Evolutionary conservation across 2,329 filamentous ascomycete species (phyloP), one percentile per base, ranked within the genome.

Genomic region (Harringtonia aguacate): DNA sequence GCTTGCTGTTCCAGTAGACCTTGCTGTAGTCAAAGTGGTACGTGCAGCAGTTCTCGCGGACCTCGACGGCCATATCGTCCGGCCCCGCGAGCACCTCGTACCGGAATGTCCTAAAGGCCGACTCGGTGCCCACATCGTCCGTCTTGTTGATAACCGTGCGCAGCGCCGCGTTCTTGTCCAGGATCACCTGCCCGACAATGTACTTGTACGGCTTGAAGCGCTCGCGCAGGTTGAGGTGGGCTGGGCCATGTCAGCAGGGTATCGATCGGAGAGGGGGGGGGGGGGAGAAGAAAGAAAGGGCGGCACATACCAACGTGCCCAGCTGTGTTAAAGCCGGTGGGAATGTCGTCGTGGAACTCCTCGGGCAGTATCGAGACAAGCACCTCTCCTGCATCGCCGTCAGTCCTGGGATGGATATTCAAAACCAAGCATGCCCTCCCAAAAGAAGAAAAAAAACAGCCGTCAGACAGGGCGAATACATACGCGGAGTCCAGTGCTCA

Each of bases 1-100:
- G 76, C 53, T 90, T 81, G 56, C 81, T 88, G 65, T 98, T 98
- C 90, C 90, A 98, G 70, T 98, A 98, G 4, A 98, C 92, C 54
- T 94, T 94, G 49, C 84, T 78, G 62, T 94, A 98, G 67, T 98
- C 86, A 62, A 98, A 97, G 45, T 73, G 72, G 67, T 95, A 98
- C n/a, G 73, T 68, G 66, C 92, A 97, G 48, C 79, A 77, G 55
- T 85, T 83, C 64, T 95, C 88, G 51, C 76, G 78, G 42, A 92
- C 75, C 50, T 85, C 77, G 44, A 98, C 92, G 43, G 89, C 79
- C 61, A 95, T 69, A 56, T 97, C 81, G 54, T 87, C 78, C 1
- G 79, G 75, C 0, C 92, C 92, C 2, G 80, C 81, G 1, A 98
- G 75, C 14, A 97, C 75, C 65, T 98, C 92, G 66, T 95, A 97